Base-by-base conservation (phyloP, 2,329 filamentous ascomycete species). In the Beauveria caledonica region DNA sequence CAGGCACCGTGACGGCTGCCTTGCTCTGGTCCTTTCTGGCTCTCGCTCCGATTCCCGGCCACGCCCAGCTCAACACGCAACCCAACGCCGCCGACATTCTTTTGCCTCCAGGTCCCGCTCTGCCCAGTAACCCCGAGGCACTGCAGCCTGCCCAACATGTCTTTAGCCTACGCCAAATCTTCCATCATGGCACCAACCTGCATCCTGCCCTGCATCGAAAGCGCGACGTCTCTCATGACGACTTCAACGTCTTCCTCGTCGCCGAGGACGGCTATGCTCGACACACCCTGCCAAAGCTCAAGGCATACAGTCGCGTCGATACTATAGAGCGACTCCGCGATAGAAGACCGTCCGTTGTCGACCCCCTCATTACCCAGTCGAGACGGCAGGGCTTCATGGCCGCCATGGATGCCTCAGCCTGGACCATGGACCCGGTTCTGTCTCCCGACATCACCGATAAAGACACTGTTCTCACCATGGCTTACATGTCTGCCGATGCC, bases 361-460 rank as follows among this genome's bases (percentile, higher is more conserved):
- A 97, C 68, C 84, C 86, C 6, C 83, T 96, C 69, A 82, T 97
- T 11, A 85, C 86, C 23, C 81, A 87, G 64, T 86, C 90, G 11
- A 83, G 90, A 55, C 78, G 84, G 62, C 83, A 81, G 36, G 90
- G 90, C 33, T 84, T 82, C 66, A 82, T 87, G 17, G 83, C 83
- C 21, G 49, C 17, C 58, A 80, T 95, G 48, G 85, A 86, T 13
- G 81, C 86, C 1, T 86, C 86, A 1, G 89, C 88, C 55, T 99
- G 94, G 94, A 87, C 87, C 0, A 76, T 89, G 65, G 93, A 97
- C 66, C 83, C 90, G 51, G 78, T 97, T 0, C 71, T 84, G 0
- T 89, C 86, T 0, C 94, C 94, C 2, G 87, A 97, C 72, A 77
- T 96, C 50, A 90, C 88, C 4, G 89, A 97, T 71, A 94, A 90